Conservation (phyloP, 352 stramenopile species). For the Globisporangium mamillatum region DNA sequence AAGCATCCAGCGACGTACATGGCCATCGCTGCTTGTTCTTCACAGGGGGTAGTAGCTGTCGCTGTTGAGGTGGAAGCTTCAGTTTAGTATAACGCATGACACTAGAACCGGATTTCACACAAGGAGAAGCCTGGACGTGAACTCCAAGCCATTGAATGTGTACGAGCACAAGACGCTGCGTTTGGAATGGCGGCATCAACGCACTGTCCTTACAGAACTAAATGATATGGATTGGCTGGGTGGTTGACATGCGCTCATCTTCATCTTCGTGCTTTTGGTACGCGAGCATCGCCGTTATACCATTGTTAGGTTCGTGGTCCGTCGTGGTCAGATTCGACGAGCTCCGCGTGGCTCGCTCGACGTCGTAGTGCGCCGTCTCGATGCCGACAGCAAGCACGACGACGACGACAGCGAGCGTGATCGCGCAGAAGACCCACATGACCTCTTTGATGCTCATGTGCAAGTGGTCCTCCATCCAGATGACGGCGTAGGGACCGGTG, state of each 20-base stretch:
- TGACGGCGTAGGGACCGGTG: conserved; percentile 26
- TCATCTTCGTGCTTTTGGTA: not conserved
- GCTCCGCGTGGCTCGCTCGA: conserved; percentile 2
- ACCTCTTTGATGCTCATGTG: conserved; percentile 9
- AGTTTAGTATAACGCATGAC: too few species aligned
- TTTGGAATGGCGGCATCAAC: too few species aligned
- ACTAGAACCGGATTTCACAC: too few species aligned
- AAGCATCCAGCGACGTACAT: conserved; percentile 16
- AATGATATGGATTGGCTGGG: not conserved
- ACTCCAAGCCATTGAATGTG: too few species aligned
- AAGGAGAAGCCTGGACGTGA: too few species aligned
- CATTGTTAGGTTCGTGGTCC: not conserved
- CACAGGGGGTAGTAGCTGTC: not conserved
- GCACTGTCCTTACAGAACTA: not conserved
- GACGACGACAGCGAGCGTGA: conserved; percentile 19
- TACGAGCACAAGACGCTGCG: too few species aligned
- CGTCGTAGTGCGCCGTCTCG: conserved; percentile 5
- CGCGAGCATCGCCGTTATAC: not conserved
- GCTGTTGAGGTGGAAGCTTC: not conserved
- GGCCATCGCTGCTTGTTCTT: conserved; percentile 16
- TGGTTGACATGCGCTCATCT: not conserved
- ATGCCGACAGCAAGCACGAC: not conserved
- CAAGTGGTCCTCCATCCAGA: conserved; percentile 24
- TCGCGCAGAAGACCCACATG: conserved; percentile 12
- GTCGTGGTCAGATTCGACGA: not conserved